Percentiles rank a stretch among this genome's conserved stretches.
These are phyloP conservation scores for Physcomitrellopsis africana DNA, from an alignment of 225 moss, liverwort and hornwort species.

Conservation along the genomic window DNA sequence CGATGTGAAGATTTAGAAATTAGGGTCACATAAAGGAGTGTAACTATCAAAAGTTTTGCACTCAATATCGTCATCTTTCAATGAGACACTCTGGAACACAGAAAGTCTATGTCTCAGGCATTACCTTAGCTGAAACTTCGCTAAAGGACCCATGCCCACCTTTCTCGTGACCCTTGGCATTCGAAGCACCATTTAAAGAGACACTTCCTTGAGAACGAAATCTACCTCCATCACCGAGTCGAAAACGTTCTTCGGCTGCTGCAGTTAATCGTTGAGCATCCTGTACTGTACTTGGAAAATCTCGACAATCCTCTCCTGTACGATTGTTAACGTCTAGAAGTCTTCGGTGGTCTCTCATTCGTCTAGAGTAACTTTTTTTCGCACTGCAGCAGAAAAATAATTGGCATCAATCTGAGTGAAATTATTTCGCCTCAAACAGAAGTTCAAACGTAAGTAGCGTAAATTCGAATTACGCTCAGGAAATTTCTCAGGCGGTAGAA, in stretches of 20 bases:
- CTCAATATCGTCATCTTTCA: conserved; percentile 6
- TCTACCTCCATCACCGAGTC: conserved; percentile 49
- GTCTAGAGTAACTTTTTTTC: conserved; percentile 68
- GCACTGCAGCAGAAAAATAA: conserved; percentile 46
- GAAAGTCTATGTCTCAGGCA: neutral
- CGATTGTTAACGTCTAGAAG: conserved; percentile 44
- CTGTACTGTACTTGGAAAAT: conserved; percentile 33
- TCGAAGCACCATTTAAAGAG: conserved; percentile 39
- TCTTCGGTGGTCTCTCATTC: conserved; percentile 45
- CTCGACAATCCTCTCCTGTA: conserved; percentile 49
- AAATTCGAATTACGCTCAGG: neutral
- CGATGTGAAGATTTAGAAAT: no score
- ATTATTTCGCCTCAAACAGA: neutral
- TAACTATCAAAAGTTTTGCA: neutral
- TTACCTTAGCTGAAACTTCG: conserved; percentile 43
- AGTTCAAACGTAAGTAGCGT: neutral
- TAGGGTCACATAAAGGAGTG: no score
- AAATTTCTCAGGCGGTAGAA: neutral
- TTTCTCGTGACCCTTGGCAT: conserved; percentile 37
- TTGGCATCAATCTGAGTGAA: no score
- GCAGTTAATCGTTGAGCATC: conserved; percentile 47
- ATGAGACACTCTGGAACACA: neutral
- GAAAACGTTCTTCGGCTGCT: conserved; percentile 41
- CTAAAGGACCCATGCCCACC: conserved; percentile 38
- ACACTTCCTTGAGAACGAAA: conserved; percentile 48